These are phyloP conservation scores for Periconia sp. DNA, from an alignment of 2,329 filamentous ascomycete species.

Conservation along the genomic window DNA sequence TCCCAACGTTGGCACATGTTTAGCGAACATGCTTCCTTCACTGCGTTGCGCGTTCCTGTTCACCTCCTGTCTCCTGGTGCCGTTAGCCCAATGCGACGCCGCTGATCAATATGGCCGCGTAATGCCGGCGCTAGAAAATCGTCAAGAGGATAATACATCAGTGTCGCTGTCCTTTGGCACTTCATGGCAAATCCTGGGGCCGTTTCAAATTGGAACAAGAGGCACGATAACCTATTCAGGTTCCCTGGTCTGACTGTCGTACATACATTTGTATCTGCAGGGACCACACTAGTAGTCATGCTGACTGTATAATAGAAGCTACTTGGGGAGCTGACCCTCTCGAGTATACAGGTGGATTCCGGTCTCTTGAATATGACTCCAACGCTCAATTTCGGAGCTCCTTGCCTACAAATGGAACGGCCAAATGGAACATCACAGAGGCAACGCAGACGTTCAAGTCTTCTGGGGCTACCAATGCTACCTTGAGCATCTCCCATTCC, in stretches of 20 bases:
- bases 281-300: neutral
- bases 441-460: slow-evolving; percentile 33
- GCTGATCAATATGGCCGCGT: slow-evolving; percentile 17
- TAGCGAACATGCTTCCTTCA: neutral
- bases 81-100: slow-evolving; percentile 13
- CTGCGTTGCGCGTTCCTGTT: neutral
- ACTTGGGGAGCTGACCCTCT: slow-evolving; percentile 62
- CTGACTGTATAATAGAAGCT: slow-evolving; percentile 48
- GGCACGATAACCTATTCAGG: slow-evolving; percentile 42
- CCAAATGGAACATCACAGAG: slow-evolving; percentile 49
- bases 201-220: slow-evolving; percentile 61
- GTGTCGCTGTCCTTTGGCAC: slow-evolving; percentile 34
- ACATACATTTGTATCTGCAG: neutral
- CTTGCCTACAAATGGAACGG: slow-evolving; percentile 53
- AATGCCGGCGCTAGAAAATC: slow-evolving; percentile 16
- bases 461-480: slow-evolving; percentile 35
- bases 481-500: slow-evolving; percentile 50
- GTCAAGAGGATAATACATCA: slow-evolving; percentile 11
- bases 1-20: too few species aligned
- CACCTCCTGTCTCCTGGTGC: slow-evolving; percentile 6
- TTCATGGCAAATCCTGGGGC: slow-evolving; percentile 57
- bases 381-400: slow-evolving; percentile 52
- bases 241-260: neutral
- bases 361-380: slow-evolving; percentile 46
- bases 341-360: slow-evolving; percentile 57